These are phyloP conservation scores for Irpex rosettiformis DNA, from an alignment of 1,284 basidiomycete species.

Conservation along the genomic window DNA sequence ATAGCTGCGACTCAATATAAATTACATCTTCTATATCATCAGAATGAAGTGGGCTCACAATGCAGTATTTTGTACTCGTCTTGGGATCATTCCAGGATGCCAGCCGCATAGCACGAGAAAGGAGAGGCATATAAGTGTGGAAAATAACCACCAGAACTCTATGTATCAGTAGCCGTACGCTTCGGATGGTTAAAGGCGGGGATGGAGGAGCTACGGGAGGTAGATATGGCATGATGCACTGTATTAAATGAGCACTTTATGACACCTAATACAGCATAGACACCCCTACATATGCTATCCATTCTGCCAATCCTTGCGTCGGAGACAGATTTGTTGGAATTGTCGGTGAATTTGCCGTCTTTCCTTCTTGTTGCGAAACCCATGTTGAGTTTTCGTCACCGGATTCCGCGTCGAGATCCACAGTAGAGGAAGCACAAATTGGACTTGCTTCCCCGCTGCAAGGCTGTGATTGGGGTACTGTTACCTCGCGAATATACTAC, in stretches of 20 bases:
- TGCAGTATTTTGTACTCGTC: constrained; percentile 46
- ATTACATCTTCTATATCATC: not conserved
- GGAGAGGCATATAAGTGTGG: constrained; percentile 47
- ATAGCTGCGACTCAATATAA: constrained; percentile 40
- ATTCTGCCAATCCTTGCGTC: constrained; percentile 7
- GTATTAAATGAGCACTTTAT: not conserved
- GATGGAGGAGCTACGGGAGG: constrained; percentile 39
- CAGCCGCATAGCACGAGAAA: constrained; percentile 36
- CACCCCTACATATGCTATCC: constrained; percentile 12
- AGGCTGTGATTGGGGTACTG: constrained; percentile 24
- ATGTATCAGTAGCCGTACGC: constrained; percentile 49
- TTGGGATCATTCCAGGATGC: constrained; percentile 53
- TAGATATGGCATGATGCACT: constrained; percentile 33
- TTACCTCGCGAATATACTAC: constrained; percentile 61
- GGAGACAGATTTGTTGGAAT: not conserved
- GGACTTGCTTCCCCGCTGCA: constrained; percentile 3
- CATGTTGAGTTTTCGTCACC: constrained; percentile 4
- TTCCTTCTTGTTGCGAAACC: not conserved
- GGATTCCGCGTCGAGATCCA: not conserved
- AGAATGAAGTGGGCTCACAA: constrained; percentile 37
- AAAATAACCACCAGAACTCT: constrained; percentile 51
- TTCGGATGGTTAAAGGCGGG: constrained; percentile 50
- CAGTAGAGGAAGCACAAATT: constrained; percentile 1
- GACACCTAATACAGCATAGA: not conserved
- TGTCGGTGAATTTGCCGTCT: not conserved